Conservation (phyloP, 169 alveolate genomes). For the Neospora caninum region DNA sequence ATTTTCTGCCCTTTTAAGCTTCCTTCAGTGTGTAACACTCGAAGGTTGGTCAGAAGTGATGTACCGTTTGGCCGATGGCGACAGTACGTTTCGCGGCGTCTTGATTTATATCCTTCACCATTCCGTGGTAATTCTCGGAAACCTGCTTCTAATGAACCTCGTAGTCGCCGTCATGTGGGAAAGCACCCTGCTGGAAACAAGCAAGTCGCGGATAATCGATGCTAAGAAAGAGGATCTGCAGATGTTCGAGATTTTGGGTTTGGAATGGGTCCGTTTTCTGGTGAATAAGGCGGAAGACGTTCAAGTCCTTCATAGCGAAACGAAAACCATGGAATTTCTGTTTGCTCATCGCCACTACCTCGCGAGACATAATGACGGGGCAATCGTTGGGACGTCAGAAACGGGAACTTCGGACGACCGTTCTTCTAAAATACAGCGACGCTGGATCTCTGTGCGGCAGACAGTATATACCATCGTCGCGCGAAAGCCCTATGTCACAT, state of each 20-base stretch:
- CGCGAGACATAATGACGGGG: background rate
- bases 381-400: background rate
- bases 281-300: background rate
- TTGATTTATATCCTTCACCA: constrained; percentile 36
- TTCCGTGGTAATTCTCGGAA: constrained; percentile 52
- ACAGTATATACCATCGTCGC: background rate
- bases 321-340: background rate
- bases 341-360: background rate
- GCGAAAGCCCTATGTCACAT: background rate
- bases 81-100: constrained; percentile 42
- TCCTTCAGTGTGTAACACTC: constrained; percentile 58
- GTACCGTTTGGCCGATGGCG: constrained; percentile 63
- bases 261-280: constrained; percentile 57
- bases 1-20: constrained; percentile 46
- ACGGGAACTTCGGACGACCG: background rate
- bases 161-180: constrained; percentile 68
- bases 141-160: constrained; percentile 62
- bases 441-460: background rate
- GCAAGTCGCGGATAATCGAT: background rate
- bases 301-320: background rate
- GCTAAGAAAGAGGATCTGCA: constrained; percentile 33
- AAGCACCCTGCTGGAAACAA: constrained; percentile 9
- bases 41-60: constrained; percentile 67
- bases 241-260: constrained; percentile 35
- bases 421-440: background rate